Base-by-base conservation (phyloP, 805 yeast genomes). In the Candida methanosorbosa region DNA sequence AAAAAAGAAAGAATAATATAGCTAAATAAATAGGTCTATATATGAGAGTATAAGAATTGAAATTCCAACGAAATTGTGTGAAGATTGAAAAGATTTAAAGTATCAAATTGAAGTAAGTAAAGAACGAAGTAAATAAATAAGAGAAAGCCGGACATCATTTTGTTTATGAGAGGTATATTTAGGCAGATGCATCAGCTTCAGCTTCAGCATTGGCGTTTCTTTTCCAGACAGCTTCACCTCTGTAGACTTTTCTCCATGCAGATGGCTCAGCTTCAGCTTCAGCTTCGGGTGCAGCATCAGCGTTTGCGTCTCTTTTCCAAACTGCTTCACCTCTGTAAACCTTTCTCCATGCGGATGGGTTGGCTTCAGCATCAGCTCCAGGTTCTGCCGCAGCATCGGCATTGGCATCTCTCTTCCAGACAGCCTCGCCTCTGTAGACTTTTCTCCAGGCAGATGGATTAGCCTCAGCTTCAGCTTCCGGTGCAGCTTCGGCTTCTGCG, bases 201-300 rank as follows among this genome's bases (percentile, higher is more conserved):
- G 54, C 54, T 5, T 48, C 55, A n/a, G 55, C 52, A 13, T 52
- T 50, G 27, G 57, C 57, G 5, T 51, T 57, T 43, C 59, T 49
- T 40, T 55, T 55, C 30, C 37, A 38, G 23, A 49, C 42, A 17
- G 43, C 46, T 29, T 38, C 37, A 32, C 46, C 44, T 31, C 34
- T 37, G 18, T 21, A 15, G 14, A 30, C 19, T 12, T 26, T 30
- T n/a, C 34, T 21, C 36, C 34, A 41, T 14, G n/a, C n/a, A n/a
- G n/a, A n/a, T n/a, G n/a, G n/a, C n/a, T n/a, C n/a, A n/a, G n/a
- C n/a, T n/a, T 38, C 33, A 14, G 44, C 38, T 3, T 38, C 36
- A 16, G 46, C 40, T 15, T 36, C 46, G 16, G 49, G 49, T 8
- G 40, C 47, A 18, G 48, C 44, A 9, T 46, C 56, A n/a, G 56